Percentiles rank a stretch among this genome's conserved stretches.
Evolutionary conservation across 192 early-diverging fungal species (phyloP).

Genomic region (Podila horticola): DNA sequence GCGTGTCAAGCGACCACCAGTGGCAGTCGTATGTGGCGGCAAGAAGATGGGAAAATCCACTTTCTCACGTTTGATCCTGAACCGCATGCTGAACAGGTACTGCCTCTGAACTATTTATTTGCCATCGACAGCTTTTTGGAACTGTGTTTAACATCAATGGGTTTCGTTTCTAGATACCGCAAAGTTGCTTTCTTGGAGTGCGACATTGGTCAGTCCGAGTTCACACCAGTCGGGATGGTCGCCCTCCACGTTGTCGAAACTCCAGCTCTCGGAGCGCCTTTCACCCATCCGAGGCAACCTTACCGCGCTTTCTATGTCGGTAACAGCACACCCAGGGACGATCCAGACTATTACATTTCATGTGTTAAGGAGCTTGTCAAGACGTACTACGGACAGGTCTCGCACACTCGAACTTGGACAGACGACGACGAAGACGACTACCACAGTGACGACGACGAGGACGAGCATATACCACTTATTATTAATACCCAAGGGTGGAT

Average conservation of each 20-base stretch:
- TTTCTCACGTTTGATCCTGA: conserved; percentile 78
- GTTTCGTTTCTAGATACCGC: conserved; percentile 59
- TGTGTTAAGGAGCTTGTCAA: conserved; percentile 71
- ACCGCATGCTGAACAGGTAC: conserved; percentile 78
- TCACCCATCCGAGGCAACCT: conserved; percentile 75
- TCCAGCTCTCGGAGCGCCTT: conserved; percentile 87
- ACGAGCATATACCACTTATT: conserved; percentile 77
- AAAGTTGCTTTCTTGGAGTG: conserved; percentile 89
- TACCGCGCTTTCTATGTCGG: conserved; percentile 82
- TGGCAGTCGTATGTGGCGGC: conserved; percentile 77
- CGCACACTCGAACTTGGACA: conserved; percentile 27
- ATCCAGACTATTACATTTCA: conserved; percentile 84
- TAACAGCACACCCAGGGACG: conserved; percentile 74
- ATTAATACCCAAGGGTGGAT: conserved; percentile 97
- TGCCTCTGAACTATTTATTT: neutral
- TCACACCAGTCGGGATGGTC: conserved; percentile 82
- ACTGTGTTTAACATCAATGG: neutral
- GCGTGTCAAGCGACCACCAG: conserved; percentile 45
- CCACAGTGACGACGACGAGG: conserved; percentile 43
- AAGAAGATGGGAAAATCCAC: conserved; percentile 94
- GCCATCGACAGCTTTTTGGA: too few relatives aligned
- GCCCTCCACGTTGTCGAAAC: conserved; percentile 76
- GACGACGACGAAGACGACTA: conserved; percentile 24
- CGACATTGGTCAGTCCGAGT: conserved; percentile 93
- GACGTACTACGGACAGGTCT: conserved; percentile 64